phyloP scores from a whole-genome alignment of 2,329 filamentous ascomycete genomes.

The Davidsoniella virescens region DNA sequence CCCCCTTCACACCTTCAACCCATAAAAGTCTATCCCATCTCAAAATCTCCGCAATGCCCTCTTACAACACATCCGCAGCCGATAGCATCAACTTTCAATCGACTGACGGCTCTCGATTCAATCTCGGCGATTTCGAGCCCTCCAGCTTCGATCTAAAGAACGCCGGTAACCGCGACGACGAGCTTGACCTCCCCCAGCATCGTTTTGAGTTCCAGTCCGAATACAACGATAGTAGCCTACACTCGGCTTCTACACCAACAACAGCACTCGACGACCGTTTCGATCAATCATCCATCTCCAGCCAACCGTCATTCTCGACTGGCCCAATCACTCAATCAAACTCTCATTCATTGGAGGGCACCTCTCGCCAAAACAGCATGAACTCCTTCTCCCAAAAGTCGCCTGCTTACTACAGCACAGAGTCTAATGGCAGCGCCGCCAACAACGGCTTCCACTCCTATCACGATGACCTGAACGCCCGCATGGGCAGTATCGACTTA shows the following conservation, averaged over 20 bases:
- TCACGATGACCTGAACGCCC: conserved; percentile 7
- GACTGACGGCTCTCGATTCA: conserved; percentile 6
- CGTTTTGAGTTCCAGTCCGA: conserved; percentile 12
- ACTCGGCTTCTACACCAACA: conserved; percentile 9
- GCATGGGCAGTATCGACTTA: conserved; percentile 12
- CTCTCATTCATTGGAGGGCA: conserved; percentile 2
- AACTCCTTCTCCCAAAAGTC: conserved; percentile 6
- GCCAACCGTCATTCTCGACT: conserved; percentile 6
- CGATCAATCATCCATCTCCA: conserved; percentile 11
- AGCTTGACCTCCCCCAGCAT: conserved; percentile 8
- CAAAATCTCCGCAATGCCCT: conserved; percentile 12
- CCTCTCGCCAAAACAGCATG: conserved; percentile 11
- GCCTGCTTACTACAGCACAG: neutral
- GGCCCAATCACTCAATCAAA: neutral
- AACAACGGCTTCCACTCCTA: conserved; percentile 2
- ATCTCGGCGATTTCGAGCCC: conserved; percentile 8
- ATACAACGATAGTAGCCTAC: conserved; percentile 12
- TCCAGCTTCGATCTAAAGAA: conserved; percentile 3
- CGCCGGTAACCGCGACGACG: neutral
- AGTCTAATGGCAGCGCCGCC: neutral
- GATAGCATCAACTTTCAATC: conserved; percentile 9
- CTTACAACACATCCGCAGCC: conserved; percentile 8
- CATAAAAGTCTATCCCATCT: neutral
- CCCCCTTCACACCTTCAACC: neutral
- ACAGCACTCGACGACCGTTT: conserved; percentile 11